A percentile compares a stretch with the other conserved stretches of the same genome.
Evolutionary conservation across 495 filamentous ascomycete genomes (phyloP).

Genomic region (Paragyromitra xinjiangensis): DNA sequence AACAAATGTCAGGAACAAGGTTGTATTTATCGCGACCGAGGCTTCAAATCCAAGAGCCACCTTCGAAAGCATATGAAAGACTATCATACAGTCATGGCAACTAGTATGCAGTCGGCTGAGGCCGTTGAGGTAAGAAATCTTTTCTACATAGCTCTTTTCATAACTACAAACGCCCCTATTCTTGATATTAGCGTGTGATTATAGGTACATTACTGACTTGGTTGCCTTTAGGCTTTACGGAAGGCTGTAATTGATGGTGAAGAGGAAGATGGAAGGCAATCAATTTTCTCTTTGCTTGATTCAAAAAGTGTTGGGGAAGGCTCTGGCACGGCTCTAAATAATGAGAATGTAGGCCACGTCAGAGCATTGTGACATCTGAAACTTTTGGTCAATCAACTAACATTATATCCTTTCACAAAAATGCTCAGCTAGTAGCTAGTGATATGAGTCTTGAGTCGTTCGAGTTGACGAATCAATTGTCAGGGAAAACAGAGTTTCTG

Average conservation of each 20-base stretch:
- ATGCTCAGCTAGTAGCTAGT: neutral
- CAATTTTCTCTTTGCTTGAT: neutral
- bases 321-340: neutral
- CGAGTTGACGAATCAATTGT: neutral
- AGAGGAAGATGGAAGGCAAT: neutral
- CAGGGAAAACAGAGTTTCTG: neutral
- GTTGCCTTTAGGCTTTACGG: neutral
- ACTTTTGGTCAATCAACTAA: neutral
- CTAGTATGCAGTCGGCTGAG: neutral
- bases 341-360: neutral
- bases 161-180: neutral
- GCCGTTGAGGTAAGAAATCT: constrained; percentile 10
- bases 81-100: constrained; percentile 12
- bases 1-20: constrained; percentile 21
- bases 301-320: neutral
- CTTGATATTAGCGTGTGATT: neutral
- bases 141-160: neutral
- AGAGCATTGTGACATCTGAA: neutral
- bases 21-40: neutral
- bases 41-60: constrained; percentile 2
- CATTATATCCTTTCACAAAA: neutral
- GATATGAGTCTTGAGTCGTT: neutral
- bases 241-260: neutral
- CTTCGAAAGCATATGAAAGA: constrained; percentile 32
- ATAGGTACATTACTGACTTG: neutral